These are phyloP conservation scores for Eucommia ulmoides DNA, from an alignment of 257 asterid species.

Conservation along the genomic window DNA sequence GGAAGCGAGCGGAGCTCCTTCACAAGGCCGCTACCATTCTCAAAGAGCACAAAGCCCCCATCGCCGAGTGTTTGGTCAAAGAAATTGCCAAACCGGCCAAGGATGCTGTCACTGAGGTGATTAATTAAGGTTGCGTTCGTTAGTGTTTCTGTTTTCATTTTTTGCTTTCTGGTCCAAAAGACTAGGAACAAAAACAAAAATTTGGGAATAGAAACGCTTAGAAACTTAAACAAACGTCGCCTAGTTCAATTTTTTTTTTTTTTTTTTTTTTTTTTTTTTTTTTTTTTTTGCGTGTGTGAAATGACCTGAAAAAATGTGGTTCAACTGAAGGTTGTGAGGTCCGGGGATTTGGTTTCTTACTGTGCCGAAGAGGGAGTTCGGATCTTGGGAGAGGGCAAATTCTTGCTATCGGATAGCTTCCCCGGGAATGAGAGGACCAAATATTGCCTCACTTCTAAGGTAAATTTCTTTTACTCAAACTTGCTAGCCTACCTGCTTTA, in stretches of 20 bases:
- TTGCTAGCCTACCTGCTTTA: neutral
- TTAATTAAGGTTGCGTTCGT: neutral
- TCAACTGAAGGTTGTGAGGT: conserved; percentile 31
- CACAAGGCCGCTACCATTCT: conserved; percentile 95
- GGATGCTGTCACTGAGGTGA: conserved; percentile 91
- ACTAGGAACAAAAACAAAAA: too few relatives aligned
- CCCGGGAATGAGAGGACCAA: conserved; percentile 84
- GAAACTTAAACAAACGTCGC: too few relatives aligned
- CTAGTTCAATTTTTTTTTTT: too few relatives aligned
- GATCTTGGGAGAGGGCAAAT: conserved; percentile 62
- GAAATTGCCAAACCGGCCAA: conserved; percentile 97
- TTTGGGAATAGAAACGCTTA: too few relatives aligned
- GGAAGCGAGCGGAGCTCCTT: conserved; percentile 98
- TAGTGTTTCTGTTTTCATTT: too few relatives aligned
- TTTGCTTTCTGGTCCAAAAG: too few relatives aligned
- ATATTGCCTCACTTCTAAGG: conserved; percentile 79
- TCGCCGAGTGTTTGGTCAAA: conserved; percentile 84
- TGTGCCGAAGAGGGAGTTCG: conserved; percentile 91
- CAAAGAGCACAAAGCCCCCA: conserved; percentile 80
- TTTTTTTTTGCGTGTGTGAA: neutral
- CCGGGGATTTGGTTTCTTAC: conserved; percentile 60
- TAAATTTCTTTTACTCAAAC: conserved; percentile 4
- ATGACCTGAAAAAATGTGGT: too few relatives aligned
- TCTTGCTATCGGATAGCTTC: conserved; percentile 75
- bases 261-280: neutral